Evolutionary conservation across 805 yeast genomes (phyloP).

Genomic region (Torulaspora delbrueckii): DNA sequence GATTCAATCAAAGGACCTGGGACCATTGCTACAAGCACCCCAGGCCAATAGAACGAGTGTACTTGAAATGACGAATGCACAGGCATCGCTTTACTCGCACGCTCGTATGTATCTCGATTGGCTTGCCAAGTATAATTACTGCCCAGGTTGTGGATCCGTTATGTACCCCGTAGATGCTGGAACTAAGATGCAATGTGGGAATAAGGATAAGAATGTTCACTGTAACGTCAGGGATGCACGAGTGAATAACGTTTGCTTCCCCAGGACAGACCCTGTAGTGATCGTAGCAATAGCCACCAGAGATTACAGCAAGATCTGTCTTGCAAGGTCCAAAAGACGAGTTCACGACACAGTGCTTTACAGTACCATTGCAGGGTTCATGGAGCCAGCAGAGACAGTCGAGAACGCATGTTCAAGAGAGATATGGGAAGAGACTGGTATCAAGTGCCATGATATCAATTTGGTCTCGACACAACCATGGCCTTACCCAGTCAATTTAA

Average conservation of each 20-base stretch:
- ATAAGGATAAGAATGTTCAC: conserved; percentile 10
- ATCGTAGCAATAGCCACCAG: conserved; percentile 72
- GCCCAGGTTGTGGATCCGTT: conserved; percentile 80
- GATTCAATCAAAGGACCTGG: conserved; percentile 7
- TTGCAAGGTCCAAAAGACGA: conserved; percentile 66
- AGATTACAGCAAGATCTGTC: conserved; percentile 55
- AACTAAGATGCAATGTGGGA: conserved; percentile 51
- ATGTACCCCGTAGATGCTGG: conserved; percentile 66
- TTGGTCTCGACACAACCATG: conserved; percentile 85
- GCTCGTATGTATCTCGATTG: conserved; percentile 84
- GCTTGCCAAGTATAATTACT: conserved; percentile 65
- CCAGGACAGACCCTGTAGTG: conserved; percentile 86
- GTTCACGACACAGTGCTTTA: conserved; percentile 49
- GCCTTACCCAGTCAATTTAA: conserved; percentile 93
- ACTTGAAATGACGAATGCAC: conserved; percentile 32
- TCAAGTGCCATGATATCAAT: conserved; percentile 51
- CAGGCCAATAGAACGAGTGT: conserved; percentile 7
- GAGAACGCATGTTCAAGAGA: conserved; percentile 86
- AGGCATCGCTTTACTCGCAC: conserved; percentile 71
- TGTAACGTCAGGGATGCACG: conserved; percentile 39
- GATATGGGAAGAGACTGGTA: conserved; percentile 95
- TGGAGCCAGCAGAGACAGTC: conserved; percentile 91
- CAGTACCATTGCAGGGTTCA: conserved; percentile 88
- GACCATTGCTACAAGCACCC: conserved; percentile 5
- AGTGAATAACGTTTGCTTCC: conserved; percentile 79